phyloP scores from a whole-genome alignment of 2,329 filamentous ascomycete species.

The Nigrograna mackinnonii region DNA sequence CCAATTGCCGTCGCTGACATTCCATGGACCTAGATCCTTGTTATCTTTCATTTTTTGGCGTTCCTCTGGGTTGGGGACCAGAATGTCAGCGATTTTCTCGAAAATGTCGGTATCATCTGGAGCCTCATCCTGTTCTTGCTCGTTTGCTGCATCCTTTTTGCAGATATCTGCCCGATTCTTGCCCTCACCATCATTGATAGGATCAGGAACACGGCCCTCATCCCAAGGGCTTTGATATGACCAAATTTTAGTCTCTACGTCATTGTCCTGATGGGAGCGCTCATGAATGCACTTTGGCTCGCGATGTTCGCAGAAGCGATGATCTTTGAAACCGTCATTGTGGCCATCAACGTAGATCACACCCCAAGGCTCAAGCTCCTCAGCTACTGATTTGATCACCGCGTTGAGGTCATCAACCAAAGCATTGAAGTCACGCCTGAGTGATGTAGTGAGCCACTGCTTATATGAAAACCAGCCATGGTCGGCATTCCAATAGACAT shows the following conservation, averaged over 20 bases:
- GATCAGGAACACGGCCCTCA: neutral
- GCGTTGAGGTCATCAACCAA: neutral
- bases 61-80: constrained; percentile 6
- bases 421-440: neutral
- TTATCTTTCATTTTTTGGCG: constrained; percentile 6
- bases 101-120: constrained; percentile 2
- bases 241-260: constrained; percentile 1
- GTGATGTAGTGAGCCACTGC: neutral
- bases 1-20: constrained; percentile 8
- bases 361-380: neutral
- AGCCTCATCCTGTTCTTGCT: neutral
- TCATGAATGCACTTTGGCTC: constrained; percentile 3
- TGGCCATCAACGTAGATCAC: neutral
- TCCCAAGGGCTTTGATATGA: neutral
- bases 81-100: constrained; percentile 3
- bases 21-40: constrained; percentile 9
- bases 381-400: neutral
- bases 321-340: constrained; percentile 1
- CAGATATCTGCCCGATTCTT: neutral
- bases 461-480: neutral
- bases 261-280: constrained; percentile 1
- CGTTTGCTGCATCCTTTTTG: constrained; percentile 3
- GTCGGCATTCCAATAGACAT: neutral
- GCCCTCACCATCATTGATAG: neutral
- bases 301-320: constrained; percentile 5